Base-by-base conservation (phyloP, 2,329 filamentous ascomycete species). In the Chalara sp. region DNA sequence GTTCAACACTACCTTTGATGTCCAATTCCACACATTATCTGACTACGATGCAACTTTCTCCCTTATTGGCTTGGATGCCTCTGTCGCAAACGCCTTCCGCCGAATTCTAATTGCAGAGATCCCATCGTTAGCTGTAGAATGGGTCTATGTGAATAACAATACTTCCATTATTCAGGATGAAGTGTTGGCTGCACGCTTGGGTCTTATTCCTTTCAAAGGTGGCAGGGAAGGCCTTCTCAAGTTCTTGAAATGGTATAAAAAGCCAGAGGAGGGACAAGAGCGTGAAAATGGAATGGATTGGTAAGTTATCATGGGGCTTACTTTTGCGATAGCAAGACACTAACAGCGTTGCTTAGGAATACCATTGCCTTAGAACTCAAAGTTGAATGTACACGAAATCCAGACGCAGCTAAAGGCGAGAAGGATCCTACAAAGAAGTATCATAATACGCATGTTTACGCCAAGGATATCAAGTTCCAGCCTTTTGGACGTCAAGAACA, bases 81-180 rank as follows among this genome's bases (percentile, higher is more conserved):
- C 89, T 49, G 83, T 99, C 66, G 89, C 93, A 65, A 99, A 99
- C 68, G 93, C 95, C 65, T 96, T 97, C 76, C 90, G 93, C 54
- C 89, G 93, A 62, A 97, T 97, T 63, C 79, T 97, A 63, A 86
- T 99, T 68, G 81, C 92, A 60, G 95, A 99, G 74, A 87, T 99
- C 48, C 90, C 92, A 13, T 93, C 90, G 2, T 79, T 99, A 44
- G 93, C 95, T 59, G 91, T 99, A 63, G 93, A 99, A 75, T 85
- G 83, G 56, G 89, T 95, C 66, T 99, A 87, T 72, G 84, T 97
- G 57, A 81, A 89, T 67, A 95, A 96, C 76, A 99, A 99, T 76
- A 97, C 92, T 47, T 96, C 89, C 5, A 90, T 99, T 35, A 93
- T 99, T 63, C 92, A 97, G 68, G 93, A 99, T 67, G 93, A 99